A percentile compares a stretch with the other conserved stretches of the same genome.
Evolutionary conservation across 75 land plant genomes (phyloP).

Genomic region (Pinus albicaulis): DNA sequence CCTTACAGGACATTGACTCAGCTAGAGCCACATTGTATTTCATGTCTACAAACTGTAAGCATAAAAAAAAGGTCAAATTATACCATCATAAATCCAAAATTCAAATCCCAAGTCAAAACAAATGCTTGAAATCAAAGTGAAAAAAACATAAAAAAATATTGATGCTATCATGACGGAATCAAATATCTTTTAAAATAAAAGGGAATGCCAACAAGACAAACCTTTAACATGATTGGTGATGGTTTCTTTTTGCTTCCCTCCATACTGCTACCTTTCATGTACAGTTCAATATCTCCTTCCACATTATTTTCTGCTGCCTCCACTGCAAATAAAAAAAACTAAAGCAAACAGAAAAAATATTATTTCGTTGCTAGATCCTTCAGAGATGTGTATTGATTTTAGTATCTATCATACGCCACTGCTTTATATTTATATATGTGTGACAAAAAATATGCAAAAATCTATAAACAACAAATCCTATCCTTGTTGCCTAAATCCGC

Average conservation of each 20-base stretch:
- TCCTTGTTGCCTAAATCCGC: no score
- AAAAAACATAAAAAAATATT: background rate
- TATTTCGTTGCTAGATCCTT: background rate
- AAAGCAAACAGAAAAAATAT: no score
- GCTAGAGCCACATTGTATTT: background rate
- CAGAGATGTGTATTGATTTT: background rate
- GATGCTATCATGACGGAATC: background rate
- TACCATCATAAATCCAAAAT: background rate
- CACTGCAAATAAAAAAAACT: background rate
- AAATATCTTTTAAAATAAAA: background rate
- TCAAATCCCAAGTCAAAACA: background rate
- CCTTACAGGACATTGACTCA: background rate
- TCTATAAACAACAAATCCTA: no score
- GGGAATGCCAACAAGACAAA: background rate
- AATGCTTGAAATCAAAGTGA: background rate
- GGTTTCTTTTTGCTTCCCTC: background rate
- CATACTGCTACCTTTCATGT: background rate
- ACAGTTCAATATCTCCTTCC: background rate
- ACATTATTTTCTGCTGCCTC: background rate
- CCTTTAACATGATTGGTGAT: background rate
- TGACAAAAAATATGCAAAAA: no score
- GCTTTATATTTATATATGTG: no score
- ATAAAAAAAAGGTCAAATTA: no score
- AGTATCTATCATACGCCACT: no score
- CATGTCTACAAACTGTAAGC: background rate